Conservation (phyloP, 192 early-diverging fungal genomes). For the Ambispora gerdemannii region DNA sequence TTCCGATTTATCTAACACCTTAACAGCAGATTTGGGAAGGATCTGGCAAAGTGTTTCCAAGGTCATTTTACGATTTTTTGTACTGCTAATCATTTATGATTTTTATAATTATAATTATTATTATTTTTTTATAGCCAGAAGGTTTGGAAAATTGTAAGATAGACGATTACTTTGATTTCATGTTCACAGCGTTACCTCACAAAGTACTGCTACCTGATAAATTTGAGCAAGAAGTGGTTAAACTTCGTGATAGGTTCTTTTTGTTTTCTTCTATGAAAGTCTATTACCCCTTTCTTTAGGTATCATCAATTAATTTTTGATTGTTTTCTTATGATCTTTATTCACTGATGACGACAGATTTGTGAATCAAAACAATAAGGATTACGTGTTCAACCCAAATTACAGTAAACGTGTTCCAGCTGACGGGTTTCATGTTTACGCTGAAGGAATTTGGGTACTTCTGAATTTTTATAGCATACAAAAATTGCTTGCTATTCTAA, state of each 20-base stretch:
- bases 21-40: conserved; percentile 79
- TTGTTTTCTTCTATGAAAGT: background rate
- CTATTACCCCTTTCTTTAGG: background rate
- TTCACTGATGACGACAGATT: conserved; percentile 60
- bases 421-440: conserved; percentile 93
- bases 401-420: conserved; percentile 93
- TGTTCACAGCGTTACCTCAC: conserved; percentile 87
- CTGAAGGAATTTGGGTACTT: conserved; percentile 77
- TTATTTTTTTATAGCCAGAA: conserved; percentile 56
- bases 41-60: conserved; percentile 91
- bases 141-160: conserved; percentile 74
- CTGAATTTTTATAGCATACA: background rate
- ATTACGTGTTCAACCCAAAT: conserved; percentile 79
- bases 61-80: too few species aligned
- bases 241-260: conserved; percentile 61
- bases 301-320: too few species aligned
- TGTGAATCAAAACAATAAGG: conserved; percentile 57
- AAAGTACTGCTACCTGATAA: conserved; percentile 80
- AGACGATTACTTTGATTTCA: conserved; percentile 88
- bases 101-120: background rate
- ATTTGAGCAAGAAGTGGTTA: conserved; percentile 70
- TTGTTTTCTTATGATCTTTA: too few species aligned
- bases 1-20: conserved; percentile 69
- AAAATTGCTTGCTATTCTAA: background rate
- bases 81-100: background rate